Base-by-base conservation (phyloP, 192 early-diverging fungal genomes). In the Coemansia sp. region DNA sequence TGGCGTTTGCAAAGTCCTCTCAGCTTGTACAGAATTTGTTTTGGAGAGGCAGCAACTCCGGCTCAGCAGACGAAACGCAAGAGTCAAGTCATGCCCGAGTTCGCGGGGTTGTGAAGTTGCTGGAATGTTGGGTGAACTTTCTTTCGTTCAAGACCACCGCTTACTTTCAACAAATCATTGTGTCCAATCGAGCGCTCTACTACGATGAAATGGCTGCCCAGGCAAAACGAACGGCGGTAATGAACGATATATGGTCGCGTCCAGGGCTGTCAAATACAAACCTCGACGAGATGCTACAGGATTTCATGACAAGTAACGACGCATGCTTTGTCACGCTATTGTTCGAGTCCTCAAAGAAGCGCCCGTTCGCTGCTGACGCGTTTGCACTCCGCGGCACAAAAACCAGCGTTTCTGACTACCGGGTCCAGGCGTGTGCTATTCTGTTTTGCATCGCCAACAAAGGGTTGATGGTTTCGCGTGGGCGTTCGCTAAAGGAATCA, bases 81-180 rank as follows among this genome's bases (percentile, higher is more conserved):
- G 63, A 44, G 26, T 39, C 56, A n/a, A 53, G 59, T 5, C 35
- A 66, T 26, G 61, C 64, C 21, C 59, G 69, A 11, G 67, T 67
- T 60, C 69, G 76, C 8, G 72, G 66, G 18, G 68, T 78, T 36
- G 61, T 72, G 16, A 49, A 69, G 18, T 71, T 76, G 72, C 62
- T 83, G 21, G 56, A 44, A 11, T 63, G 63, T 18, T 83, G 76
- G 76, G 55, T 67, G 10, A 66, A 63, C 41, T 60, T 69, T 41
- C 64, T 78, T 62, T 38, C 72, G 0, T 78, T 83, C 64, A 74
- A 75, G 56, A 83, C 81, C 4, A 78, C 81, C 4, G 64, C 61
- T 2, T 78, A 78, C 56, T 83, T 83, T 46, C 81, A 83, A 63
- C 75, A 75, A 66, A 58, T 75, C 41, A 72, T 83, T 35, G 66